Percentiles rank a stretch among this genome's conserved stretches.
Conservation (phyloP, 805 yeast genomes). For the Maudiozyma turicensis region DNA sequence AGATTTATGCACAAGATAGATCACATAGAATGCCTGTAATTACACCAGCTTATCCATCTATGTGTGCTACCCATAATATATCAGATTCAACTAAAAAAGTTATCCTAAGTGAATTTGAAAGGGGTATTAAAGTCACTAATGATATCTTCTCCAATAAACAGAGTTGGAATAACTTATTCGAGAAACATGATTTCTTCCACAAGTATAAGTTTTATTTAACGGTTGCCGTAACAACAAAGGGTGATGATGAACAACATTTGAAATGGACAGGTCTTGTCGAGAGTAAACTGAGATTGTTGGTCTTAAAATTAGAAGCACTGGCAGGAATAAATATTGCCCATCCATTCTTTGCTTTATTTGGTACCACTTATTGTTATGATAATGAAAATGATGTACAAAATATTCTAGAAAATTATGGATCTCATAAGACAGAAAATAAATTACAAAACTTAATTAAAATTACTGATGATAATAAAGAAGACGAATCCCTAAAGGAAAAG, state of each 20-base stretch:
- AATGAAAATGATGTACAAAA: slow-evolving; percentile 46
- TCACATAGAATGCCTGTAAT: slow-evolving; percentile 94
- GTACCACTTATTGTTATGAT: slow-evolving; percentile 39
- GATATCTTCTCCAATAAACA: slow-evolving; percentile 56
- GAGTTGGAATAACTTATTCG: slow-evolving; percentile 67
- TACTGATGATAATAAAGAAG: slow-evolving; percentile 30
- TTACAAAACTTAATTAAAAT: slow-evolving; percentile 29
- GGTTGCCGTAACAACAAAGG: slow-evolving; percentile 66
- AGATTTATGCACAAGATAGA: slow-evolving; percentile 78
- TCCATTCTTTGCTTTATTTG: slow-evolving; percentile 77
- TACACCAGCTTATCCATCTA: slow-evolving; percentile 84
- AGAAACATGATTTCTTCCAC: slow-evolving; percentile 72
- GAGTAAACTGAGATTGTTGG: slow-evolving; percentile 70
- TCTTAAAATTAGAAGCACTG: slow-evolving; percentile 70
- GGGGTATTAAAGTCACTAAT: slow-evolving; percentile 65
- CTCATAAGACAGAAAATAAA: slow-evolving; percentile 41
- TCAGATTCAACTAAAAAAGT: slow-evolving; percentile 79
- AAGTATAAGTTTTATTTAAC: slow-evolving; percentile 81
- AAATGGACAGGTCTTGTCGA: slow-evolving; percentile 94
- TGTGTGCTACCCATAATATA: slow-evolving; percentile 98
- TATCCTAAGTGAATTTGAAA: slow-evolving; percentile 64
- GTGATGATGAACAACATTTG: slow-evolving; percentile 68
- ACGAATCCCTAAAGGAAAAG: slow-evolving; percentile 20
- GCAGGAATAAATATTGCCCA: slow-evolving; percentile 77
- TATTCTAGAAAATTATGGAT: slow-evolving; percentile 55